Percentiles rank a stretch among this genome's conserved stretches.
These are phyloP conservation scores for Lasiosphaeria ovina DNA, from an alignment of 495 filamentous ascomycete species.

Conservation along the genomic window DNA sequence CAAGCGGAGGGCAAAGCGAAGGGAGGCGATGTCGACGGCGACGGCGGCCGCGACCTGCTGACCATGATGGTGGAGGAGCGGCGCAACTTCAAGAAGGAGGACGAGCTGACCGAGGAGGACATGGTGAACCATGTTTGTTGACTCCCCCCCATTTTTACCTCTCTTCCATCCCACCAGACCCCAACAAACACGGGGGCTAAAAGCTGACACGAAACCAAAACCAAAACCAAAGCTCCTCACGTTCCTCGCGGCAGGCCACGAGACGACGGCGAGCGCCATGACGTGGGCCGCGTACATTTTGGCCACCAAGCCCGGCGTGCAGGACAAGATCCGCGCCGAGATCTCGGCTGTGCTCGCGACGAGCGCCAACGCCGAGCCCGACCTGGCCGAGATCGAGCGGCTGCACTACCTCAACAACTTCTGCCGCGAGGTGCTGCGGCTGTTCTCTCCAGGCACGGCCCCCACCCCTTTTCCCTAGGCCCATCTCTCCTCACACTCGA, in stretches of 20 bases:
- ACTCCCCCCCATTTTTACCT: slow-evolving; percentile 53
- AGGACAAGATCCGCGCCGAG: slow-evolving; percentile 24
- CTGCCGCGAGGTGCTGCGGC: slow-evolving; percentile 31
- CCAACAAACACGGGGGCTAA: slow-evolving; percentile 36
- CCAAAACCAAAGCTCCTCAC: slow-evolving; percentile 21
- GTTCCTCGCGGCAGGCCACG: slow-evolving; percentile 30
- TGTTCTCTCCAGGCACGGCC: slow-evolving; percentile 15
- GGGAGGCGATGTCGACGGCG: not conserved
- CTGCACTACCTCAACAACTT: slow-evolving; percentile 31
- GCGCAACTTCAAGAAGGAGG: slow-evolving; percentile 23
- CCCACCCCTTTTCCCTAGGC: not conserved
- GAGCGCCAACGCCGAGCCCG: slow-evolving; percentile 3
- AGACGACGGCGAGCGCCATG: slow-evolving; percentile 27
- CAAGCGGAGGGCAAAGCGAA: slow-evolving; percentile 2
- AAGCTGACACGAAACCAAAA: not conserved
- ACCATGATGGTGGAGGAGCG: slow-evolving; percentile 28
- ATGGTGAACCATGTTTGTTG: slow-evolving; percentile 24
- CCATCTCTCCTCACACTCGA: slow-evolving; percentile 24
- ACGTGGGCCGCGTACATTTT: slow-evolving; percentile 27
- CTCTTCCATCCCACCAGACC: slow-evolving; percentile 45
- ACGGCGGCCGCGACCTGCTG: slow-evolving; percentile 22
- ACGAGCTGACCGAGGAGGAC: slow-evolving; percentile 23
- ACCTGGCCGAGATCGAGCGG: slow-evolving; percentile 22
- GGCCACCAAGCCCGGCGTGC: slow-evolving; percentile 21
- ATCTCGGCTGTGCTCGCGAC: slow-evolving; percentile 11